Conservation (phyloP, 495 filamentous ascomycete genomes). For the Aspergillus sparsus region DNA sequence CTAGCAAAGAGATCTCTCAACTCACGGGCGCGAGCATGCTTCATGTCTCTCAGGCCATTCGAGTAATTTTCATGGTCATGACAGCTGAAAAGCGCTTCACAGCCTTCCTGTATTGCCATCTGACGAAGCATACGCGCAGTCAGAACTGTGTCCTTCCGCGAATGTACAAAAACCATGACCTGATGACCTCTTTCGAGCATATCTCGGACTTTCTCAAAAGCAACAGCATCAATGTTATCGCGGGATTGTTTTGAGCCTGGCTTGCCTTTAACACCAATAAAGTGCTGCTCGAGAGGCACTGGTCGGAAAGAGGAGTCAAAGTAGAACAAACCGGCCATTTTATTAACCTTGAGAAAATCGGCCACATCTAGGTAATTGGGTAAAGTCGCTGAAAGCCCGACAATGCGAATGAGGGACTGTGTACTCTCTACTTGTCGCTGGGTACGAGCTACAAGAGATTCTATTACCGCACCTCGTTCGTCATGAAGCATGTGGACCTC, state of each 20-base stretch:
- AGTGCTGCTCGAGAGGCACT: slow-evolving; percentile 96
- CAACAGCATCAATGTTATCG: slow-evolving; percentile 82
- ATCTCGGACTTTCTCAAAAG: slow-evolving; percentile 92
- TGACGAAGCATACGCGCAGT: slow-evolving; percentile 85
- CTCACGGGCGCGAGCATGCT: slow-evolving; percentile 77
- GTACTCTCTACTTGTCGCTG: slow-evolving; percentile 97
- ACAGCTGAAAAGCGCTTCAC: slow-evolving; percentile 69
- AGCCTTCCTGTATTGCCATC: slow-evolving; percentile 78
- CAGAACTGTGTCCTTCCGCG: slow-evolving; percentile 86
- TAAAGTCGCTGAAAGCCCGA: slow-evolving; percentile 91
- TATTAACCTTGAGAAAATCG: slow-evolving; percentile 95
- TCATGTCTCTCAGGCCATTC: slow-evolving; percentile 75
- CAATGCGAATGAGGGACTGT: slow-evolving; percentile 92
- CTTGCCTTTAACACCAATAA: slow-evolving; percentile 94
- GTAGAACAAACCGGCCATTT: slow-evolving; percentile 90
- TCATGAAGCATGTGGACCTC: slow-evolving; percentile 99
- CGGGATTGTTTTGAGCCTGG: slow-evolving; percentile 71
- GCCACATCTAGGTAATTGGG: slow-evolving; percentile 97
- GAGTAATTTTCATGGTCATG: slow-evolving; percentile 73
- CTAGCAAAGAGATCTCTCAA: slow-evolving; percentile 84
- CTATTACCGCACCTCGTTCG: slow-evolving; percentile 91
- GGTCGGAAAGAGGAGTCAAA: slow-evolving; percentile 96
- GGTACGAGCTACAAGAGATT: slow-evolving; percentile 91
- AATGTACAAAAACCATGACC: slow-evolving; percentile 99
- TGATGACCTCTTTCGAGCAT: slow-evolving; percentile 90